Evolutionary conservation across 768 basidiomycete genomes (phyloP), one percentile per base, ranked within the genome.

Genomic region (Russula abietina): DNA sequence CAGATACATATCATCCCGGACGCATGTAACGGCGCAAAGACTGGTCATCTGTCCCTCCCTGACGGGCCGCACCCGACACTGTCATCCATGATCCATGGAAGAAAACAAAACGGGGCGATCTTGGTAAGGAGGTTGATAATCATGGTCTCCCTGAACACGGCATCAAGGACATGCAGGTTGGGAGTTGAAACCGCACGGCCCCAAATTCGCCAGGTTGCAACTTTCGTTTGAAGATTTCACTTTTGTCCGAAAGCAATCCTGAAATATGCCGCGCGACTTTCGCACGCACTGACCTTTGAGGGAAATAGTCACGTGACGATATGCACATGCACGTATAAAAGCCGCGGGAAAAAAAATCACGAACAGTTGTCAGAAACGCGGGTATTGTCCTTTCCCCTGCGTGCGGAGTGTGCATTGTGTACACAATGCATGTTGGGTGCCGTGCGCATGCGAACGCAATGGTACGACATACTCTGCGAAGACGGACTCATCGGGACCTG

Each of bases 161-260:
- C 74, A 77, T 77, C 86, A 88, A 84, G 81, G 76, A 75, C 71
- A 43, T 41, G 54, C 58, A 64, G 59, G 54, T 64, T 5, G n/a
- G 11, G 19, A n/a, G 32, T 12, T 54, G 3, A 10, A 12, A 26
- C 48, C 55, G 48, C 38, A 32, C 33, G 48, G 53, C 76, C 84
- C 80, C 86, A 87, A 88, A 88, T 86, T 86, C 83, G 73, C 76
- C 76, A 85, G 85, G 86, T 63, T 88, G 80, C 72, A 79, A 87
- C 85, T 88, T 88, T 87, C 86, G 78, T 78, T 78, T 76, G 63
- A 72, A 68, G 67, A n/a, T 65, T 51, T 24, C 4, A 5, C 4
- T 11, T n/a, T 1, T n/a, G 8, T 22, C 26, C 16, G 3, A 1
- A 3, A 9, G 24, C 11, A 26, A 19, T 22, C n/a, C 11, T 16